Evolutionary conservation across 148 eudicot species (phyloP).

Genomic region (Talinum fruticosum): DNA sequence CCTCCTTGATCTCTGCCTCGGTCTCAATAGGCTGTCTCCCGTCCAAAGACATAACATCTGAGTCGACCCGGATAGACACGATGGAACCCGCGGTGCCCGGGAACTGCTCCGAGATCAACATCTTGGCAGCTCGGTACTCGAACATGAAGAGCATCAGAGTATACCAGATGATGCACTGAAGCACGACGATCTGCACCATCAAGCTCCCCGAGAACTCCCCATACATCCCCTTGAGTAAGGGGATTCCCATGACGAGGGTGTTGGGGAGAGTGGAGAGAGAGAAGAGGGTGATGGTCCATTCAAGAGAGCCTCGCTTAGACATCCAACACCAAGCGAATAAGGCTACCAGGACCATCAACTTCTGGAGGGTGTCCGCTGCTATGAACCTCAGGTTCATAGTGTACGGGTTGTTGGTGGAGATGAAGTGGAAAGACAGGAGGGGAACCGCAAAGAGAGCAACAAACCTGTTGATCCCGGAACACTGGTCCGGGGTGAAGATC

Average conservation of each 20-base stretch:
- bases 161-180: conserved; percentile 94
- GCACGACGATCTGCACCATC: conserved; percentile 92
- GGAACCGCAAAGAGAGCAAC: conserved; percentile 92
- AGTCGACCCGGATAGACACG: conserved; percentile 81
- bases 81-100: conserved; percentile 85
- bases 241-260: conserved; percentile 96
- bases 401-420: conserved; percentile 75
- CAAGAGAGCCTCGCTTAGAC: conserved; percentile 59
- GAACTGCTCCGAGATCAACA: conserved; percentile 85
- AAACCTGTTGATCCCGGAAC: conserved; percentile 88
- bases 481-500: conserved; percentile 85
- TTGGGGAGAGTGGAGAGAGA: conserved; percentile 88
- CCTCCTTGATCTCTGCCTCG: conserved; percentile 72
- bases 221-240: conserved; percentile 87
- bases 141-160: conserved; percentile 91
- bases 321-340: conserved; percentile 52
- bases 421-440: conserved; percentile 84
- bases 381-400: conserved; percentile 78
- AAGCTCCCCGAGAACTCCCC: conserved; percentile 76
- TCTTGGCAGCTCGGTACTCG: conserved; percentile 74
- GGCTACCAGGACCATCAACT: conserved; percentile 50
- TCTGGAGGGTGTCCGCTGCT: conserved; percentile 83
- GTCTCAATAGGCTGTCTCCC: conserved; percentile 69
- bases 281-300: conserved; percentile 84
- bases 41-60: conserved; percentile 79